Base-by-base conservation (phyloP, 352 stramenopile species). In the Globisporangium mamillatum region DNA sequence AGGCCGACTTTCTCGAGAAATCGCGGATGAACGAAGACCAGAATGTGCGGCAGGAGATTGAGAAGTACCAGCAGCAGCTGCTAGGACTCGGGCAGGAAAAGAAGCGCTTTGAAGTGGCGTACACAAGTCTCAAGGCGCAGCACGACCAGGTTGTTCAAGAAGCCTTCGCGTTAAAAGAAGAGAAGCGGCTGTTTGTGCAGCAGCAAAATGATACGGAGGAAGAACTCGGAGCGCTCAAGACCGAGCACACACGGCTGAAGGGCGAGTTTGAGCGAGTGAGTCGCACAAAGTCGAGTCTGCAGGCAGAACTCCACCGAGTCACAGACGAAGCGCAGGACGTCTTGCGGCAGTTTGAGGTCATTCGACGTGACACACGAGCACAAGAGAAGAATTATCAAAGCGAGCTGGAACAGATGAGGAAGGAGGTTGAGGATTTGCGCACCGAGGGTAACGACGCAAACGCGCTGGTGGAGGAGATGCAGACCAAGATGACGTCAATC, bases 401-500 rank as follows among this genome's bases (percentile, higher is more conserved):
- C 4, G 81, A 90, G 18, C 50, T 73, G 1, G 85, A 93, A 10
- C 62, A 58, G 56, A 56, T 82, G 61, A 73, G 66, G 6, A 82
- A 77, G 61, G 83, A 93, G 20, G 69, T 84, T 0, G 82, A 93
- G 29, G 77, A 82, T 22, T 12, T 75, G 14, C 70, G 75, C 1
- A 32, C 67, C 0, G 85, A 93, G 60, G 64, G 44, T 10, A 75
- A 67, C 25, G 85, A 93, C 24, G 71, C 64, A 1, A 67, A 52
- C 18, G 73, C 75, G 0, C 63, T 85, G 8, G 68, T 77, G 0
- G 85, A 91, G 48, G 81, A 91, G 63, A 55, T 93, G 34, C 85
- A 93, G 50, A 69, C 59, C 14, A 90, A 93, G 63, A 80, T 93
- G 61, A 80, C 76, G 18, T 88, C 85, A 0, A 83, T 93, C 27